Conservation (phyloP, 331 rosid genomes). For the Dryas integrifolia region DNA sequence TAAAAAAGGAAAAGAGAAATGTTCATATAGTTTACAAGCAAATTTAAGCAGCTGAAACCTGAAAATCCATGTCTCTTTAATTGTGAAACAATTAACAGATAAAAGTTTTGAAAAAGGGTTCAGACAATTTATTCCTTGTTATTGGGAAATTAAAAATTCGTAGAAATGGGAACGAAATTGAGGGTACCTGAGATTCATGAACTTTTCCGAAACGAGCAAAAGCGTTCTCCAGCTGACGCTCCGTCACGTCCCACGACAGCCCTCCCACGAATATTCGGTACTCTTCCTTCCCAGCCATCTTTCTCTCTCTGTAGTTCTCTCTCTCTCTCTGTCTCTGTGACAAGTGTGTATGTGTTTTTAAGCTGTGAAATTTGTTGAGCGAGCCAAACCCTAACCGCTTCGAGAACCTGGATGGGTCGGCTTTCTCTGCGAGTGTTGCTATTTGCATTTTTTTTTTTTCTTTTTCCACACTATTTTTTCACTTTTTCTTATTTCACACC, state of each 20-base stretch:
- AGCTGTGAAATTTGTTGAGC: background rate
- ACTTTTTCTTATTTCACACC: too few relatives aligned
- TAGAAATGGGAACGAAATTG: background rate
- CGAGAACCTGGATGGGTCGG: background rate
- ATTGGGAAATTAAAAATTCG: background rate
- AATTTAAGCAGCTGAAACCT: background rate
- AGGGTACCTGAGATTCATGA: slow-evolving; percentile 67
- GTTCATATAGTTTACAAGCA: background rate
- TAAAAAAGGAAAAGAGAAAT: background rate
- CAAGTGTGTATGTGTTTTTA: background rate
- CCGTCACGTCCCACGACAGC: slow-evolving; percentile 74
- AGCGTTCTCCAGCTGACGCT: slow-evolving; percentile 86
- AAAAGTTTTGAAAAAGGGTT: background rate
- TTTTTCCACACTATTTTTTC: background rate
- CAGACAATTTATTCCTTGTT: background rate
- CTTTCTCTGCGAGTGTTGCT: background rate
- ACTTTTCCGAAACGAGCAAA: slow-evolving; percentile 81
- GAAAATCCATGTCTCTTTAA: background rate
- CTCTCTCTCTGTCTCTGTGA: background rate
- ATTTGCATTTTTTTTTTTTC: background rate
- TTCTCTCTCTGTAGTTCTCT: slow-evolving; percentile 19
- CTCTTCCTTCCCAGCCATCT: slow-evolving; percentile 85
- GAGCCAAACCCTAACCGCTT: slow-evolving; percentile 21
- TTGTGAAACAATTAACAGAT: background rate
- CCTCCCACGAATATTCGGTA: slow-evolving; percentile 92